Evolutionary conservation across 345 rosid species (phyloP), one percentile per base, ranked within the genome.

Genomic region (Melaleuca alternifolia): DNA sequence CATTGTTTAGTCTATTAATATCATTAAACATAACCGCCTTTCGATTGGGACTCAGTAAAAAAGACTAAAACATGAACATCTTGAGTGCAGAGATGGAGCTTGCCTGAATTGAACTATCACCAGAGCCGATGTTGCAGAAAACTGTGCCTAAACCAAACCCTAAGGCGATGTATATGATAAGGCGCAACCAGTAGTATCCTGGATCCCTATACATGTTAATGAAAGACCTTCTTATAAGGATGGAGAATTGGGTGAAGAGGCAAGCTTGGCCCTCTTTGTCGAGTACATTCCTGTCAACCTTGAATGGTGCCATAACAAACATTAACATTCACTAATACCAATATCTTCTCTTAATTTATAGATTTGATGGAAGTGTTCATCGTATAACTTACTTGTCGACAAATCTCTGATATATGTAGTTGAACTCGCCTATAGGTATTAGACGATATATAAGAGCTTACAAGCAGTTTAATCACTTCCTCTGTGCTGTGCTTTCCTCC

Each of bases 131-230:
- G 57, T 86, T 18, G 46, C n/a, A 84, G 84, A 71, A 88, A 51
- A 88, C 90, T 2, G 92, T 92, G 13, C 94, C 96, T 20, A 92
- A 87, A 28, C 94, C 91, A 14, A 94, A 81, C 37, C 92, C 87
- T 51, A 92, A 59, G 6, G 93, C 92, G 23, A 93, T 87, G 61
- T 92, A 92, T 83, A 92, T 89, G 12, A 85, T 93, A 83, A 93
- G 91, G 79, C 93, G 92, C 85, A 94, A 89, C 95, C 94, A 92
- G 71, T 93, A 94, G 85, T 93, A 94, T 50, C 94, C 94, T 56
- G 90, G 85, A 65, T 93, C 95, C 5, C 95, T 93, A n/a, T 88
- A 91, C 95, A 94, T 94, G 90, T 94, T 92, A 51, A 93, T 85
- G 16, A 87, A 93, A 2, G 97, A 94, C 89, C 95, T 89, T 84